Evolutionary conservation across 805 yeast genomes (phyloP).

Genomic region (Teunomyces aglyptinius): DNA sequence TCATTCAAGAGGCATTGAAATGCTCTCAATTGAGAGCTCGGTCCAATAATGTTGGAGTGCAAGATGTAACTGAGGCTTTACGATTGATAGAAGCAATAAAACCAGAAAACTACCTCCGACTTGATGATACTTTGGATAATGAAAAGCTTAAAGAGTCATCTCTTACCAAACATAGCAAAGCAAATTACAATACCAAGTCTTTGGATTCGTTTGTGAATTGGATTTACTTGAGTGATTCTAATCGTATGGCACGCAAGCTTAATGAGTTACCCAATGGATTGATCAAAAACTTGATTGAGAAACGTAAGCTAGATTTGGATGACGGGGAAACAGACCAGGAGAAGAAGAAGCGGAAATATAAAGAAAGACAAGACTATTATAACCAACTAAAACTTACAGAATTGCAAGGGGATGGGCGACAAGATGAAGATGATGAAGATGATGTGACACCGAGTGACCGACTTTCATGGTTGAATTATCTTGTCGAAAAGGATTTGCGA

Average conservation of each 20-base stretch:
- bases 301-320: constrained; percentile 35
- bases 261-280: constrained; percentile 30
- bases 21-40: constrained; percentile 45
- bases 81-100: constrained; percentile 59
- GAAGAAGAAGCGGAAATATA: constrained; percentile 30
- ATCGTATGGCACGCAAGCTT: constrained; percentile 19
- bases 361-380: constrained; percentile 40
- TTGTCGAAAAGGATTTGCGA: constrained; percentile 33
- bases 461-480: constrained; percentile 37
- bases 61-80: constrained; percentile 73
- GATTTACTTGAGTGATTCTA: constrained; percentile 30
- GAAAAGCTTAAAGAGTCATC: constrained; percentile 13
- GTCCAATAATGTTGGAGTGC: constrained; percentile 46
- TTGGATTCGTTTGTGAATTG: constrained; percentile 38
- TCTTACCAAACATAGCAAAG: constrained; percentile 13
- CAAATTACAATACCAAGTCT: constrained; percentile 34
- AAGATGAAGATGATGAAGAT: constrained; percentile 23
- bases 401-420: constrained; percentile 7
- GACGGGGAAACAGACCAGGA: constrained; percentile 35
- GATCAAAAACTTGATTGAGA: constrained; percentile 35
- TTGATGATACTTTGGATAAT: constrained; percentile 25
- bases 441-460: constrained; percentile 23
- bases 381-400: constrained; percentile 34
- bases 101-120: constrained; percentile 55
- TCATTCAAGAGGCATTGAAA: constrained; percentile 49